Evolutionary conservation across 257 asterid genomes (phyloP), one percentile per base, ranked within the genome.

Genomic region (Nicotiana benthamiana): DNA sequence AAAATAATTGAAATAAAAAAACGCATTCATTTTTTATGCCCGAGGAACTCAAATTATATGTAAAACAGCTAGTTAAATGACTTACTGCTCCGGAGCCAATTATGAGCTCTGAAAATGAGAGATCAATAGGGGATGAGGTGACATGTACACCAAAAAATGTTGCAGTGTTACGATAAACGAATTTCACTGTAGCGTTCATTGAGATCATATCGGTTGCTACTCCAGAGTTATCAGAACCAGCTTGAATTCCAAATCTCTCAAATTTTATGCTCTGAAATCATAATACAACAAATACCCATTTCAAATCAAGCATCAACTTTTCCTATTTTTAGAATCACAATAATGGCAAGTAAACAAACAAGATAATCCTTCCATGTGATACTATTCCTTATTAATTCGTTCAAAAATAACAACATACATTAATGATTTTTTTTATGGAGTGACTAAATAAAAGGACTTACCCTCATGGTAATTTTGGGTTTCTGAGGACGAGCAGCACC

Each of bases 71-170:
- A 28, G 46, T 15, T 7, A 22, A 30, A 18, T 6, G 63, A 12
- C 94, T 87, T 87, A 95, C 99, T 0, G 87, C 57, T 72, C 99
- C 99, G 6, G 85, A 85, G 59, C 97, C 98, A 0, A 95, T 53
- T 1, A 89, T 68, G 76, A 93, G 96, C 26, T 91, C 79, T 4
- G 95, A 85, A 87, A 61, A 90, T 20, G 96, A 86, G 74, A 95
- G 92, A 89, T 89, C 95, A 79, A 95, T 27, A 2, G 94, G 95
- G 16, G 97, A 70, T 3, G 98, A 87, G 0, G 97, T 82, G 3
- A 95, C 99, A 28, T 93, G 98, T 53, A 93, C 89, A 5, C 99
- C 98, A 36, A 95, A 95, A 80, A 93, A 95, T 40, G 97, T 89
- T 4, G 97, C 99, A 32, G 27, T 90, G 77, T 95, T 95, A 3